phyloP scores from a whole-genome alignment of 148 eudicot species.

The Pharnaceum exiguum region DNA sequence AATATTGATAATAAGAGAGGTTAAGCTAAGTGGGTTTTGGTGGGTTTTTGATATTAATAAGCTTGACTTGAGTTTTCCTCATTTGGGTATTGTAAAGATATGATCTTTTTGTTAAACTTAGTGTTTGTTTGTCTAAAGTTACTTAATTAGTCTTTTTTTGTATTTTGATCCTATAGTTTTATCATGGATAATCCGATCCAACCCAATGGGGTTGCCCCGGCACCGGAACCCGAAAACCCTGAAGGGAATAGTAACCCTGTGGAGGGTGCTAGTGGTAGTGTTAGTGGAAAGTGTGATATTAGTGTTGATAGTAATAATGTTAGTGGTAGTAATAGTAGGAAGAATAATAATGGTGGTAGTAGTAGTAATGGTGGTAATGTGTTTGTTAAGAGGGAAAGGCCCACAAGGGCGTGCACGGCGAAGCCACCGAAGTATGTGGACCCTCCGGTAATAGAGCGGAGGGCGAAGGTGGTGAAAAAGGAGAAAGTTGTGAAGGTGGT shows the following conservation, averaged over 20 bases:
- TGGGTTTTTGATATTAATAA: background rate
- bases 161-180: constrained; percentile 35
- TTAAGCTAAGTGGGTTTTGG: too few relatives aligned
- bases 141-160: constrained; percentile 31
- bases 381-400: constrained; percentile 67
- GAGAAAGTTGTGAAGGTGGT: constrained; percentile 29
- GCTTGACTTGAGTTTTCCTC: background rate
- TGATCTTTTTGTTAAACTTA: constrained; percentile 43
- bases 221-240: constrained; percentile 18
- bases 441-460: constrained; percentile 50
- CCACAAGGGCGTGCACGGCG: constrained; percentile 76
- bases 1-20: too few relatives aligned
- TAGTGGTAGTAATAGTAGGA: constrained; percentile 15
- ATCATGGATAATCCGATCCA: constrained; percentile 67
- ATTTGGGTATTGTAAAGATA: constrained; percentile 36
- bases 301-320: constrained; percentile 3
- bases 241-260: constrained; percentile 16
- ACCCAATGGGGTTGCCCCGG: constrained; percentile 23
- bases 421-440: constrained; percentile 66
- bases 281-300: background rate
- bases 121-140: too few relatives aligned
- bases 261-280: constrained; percentile 12
- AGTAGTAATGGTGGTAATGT: constrained; percentile 15
- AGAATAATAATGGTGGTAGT: constrained; percentile 3
- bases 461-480: constrained; percentile 34